phyloP scores from a whole-genome alignment of 2,329 filamentous ascomycete species.

The Colletotrichum cuscutae region DNA sequence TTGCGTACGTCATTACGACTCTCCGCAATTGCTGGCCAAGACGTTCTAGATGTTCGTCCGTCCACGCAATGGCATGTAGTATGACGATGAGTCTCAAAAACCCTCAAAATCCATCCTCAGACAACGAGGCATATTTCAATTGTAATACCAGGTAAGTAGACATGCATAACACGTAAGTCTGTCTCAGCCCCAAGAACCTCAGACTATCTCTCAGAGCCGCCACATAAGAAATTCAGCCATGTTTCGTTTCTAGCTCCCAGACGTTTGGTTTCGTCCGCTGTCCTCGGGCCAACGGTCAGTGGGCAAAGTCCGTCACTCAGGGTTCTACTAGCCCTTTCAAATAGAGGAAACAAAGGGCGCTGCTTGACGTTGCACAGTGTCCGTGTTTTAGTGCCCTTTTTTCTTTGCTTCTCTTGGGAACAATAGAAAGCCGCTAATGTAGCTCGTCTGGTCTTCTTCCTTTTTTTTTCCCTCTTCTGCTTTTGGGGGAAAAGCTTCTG shows the following conservation, averaged over 20 bases:
- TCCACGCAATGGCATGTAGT: neutral
- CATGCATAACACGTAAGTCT: neutral
- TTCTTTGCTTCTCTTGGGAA: neutral
- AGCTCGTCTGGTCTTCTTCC: neutral
- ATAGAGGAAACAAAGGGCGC: neutral
- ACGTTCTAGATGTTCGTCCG: neutral
- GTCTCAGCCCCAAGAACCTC: neutral
- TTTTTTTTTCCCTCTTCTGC: neutral
- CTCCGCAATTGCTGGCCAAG: neutral
- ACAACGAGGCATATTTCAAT: neutral
- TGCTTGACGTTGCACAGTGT: neutral
- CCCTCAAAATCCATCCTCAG: neutral
- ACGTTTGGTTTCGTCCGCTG: neutral
- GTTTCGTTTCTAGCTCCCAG: neutral
- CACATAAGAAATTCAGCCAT: neutral
- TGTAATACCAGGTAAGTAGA: neutral
- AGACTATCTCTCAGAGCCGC: neutral
- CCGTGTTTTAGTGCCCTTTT: neutral
- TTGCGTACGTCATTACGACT: conserved; percentile 9
- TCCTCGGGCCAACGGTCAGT: conserved; percentile 19
- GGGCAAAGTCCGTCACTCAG: neutral
- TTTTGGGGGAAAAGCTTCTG: neutral
- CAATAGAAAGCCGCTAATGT: neutral
- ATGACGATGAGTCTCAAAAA: neutral
- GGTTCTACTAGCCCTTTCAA: neutral